Base-by-base conservation (phyloP, 1,284 basidiomycete species). In the Naganishia liquefaciens region DNA sequence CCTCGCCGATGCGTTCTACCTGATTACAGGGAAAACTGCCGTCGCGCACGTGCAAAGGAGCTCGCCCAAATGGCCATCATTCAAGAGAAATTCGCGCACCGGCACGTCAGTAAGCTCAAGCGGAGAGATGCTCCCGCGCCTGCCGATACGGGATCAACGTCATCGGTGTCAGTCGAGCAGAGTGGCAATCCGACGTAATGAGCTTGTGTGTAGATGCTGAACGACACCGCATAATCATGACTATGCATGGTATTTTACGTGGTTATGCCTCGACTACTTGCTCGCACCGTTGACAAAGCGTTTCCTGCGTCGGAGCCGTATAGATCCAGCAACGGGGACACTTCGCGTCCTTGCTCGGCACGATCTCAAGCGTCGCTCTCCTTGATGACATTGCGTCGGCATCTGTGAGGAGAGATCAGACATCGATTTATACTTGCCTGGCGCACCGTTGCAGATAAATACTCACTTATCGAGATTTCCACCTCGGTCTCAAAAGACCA, bases 311-410 rank as follows among this genome's bases (percentile, higher is more conserved):
- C 5, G 74, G 70, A 5, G 85, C 80, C 0, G 84, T 85, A 73
- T 83, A 87, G 6, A 84, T 86, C 89, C 90, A 91, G 75, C 90
- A 93, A 19, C 90, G 82, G 3, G 88, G 87, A 74, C 90, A 91
- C 73, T 91, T 90, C 15, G 79, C 71, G 40, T 76, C 69, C 6
- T 72, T 74, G 1, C 88, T 83, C 5, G 87, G 86, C 6, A 81
- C 79, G 6, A 89, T 65, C 5, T 67, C 65, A 28, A 79, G 49
- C 1, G 54, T 51, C 7, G 74, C 66, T 1, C 21, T 67, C 13
- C 79, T 77, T 3, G 80, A 75, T 13, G 80, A 77, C 60, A 40
- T 63, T 47, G 64, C 65, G 37, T 53, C 30, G 50, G 28, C 39
- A 50, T 50, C 30, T 40, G 6, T 25, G 5, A 33, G 53, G 19